Evolutionary conservation across 2,329 filamentous ascomycete species (phyloP).

Genomic region (Aspergillus piperis): DNA sequence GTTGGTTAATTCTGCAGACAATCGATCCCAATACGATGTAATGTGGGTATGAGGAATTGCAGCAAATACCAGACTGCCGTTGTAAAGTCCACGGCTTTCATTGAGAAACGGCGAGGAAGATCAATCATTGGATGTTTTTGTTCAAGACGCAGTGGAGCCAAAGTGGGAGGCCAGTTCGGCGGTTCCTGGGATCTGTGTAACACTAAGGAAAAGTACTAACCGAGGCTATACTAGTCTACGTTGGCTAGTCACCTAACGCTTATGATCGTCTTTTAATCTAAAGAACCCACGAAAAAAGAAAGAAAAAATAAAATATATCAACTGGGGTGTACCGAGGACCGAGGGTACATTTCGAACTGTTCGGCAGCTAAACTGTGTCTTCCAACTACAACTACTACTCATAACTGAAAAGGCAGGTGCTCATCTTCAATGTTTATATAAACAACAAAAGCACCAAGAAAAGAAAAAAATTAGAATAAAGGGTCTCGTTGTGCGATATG

Average conservation of each 20-base stretch:
- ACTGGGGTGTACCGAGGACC: too few species aligned
- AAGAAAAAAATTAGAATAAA: background rate
- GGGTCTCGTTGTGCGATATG: background rate
- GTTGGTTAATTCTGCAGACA: background rate
- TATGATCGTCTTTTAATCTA: background rate
- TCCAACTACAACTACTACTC: too few species aligned
- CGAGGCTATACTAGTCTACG: background rate
- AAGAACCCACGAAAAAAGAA: background rate
- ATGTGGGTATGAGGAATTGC: too few species aligned
- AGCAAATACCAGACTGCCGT: too few species aligned
- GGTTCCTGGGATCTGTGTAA: slow-evolving; percentile 7
- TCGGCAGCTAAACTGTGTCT: background rate
- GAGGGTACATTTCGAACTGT: too few species aligned
- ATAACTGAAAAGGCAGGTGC: too few species aligned
- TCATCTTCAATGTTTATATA: background rate
- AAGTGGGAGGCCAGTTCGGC: background rate
- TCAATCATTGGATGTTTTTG: slow-evolving; percentile 2
- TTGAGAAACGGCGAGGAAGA: background rate
- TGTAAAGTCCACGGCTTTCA: too few species aligned
- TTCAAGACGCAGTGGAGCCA: slow-evolving; percentile 2
- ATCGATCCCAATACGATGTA: too few species aligned
- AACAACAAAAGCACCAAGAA: background rate
- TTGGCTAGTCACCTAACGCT: background rate
- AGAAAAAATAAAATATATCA: too few species aligned
- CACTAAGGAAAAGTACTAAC: background rate